Conservation (phyloP, 2,329 filamentous ascomycete species). For the Cercospora nicotianae region DNA sequence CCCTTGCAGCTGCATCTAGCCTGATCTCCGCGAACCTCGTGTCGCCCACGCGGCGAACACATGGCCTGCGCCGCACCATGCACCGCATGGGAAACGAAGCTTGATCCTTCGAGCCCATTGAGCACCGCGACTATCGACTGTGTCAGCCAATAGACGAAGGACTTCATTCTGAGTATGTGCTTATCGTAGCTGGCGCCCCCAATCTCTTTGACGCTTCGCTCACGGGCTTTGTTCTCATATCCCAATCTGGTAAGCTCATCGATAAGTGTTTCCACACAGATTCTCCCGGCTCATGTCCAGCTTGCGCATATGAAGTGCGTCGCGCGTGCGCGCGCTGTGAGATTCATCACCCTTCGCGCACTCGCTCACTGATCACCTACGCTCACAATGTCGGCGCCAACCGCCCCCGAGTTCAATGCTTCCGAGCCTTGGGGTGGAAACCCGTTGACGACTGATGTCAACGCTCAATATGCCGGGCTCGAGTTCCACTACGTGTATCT, state of each 20-base stretch:
- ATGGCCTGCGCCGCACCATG: not conserved
- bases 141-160: not conserved
- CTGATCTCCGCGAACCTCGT: not conserved
- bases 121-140: not conserved
- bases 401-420: slow-evolving; percentile 42
- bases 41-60: not conserved
- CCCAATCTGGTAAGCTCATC: not conserved
- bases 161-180: not conserved
- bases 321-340: not conserved
- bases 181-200: not conserved
- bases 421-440: slow-evolving; percentile 56
- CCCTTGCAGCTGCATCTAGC: not conserved
- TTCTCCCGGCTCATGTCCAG: not conserved
- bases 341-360: not conserved
- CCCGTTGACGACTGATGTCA: slow-evolving; percentile 54
- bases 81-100: not conserved
- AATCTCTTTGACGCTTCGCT: not conserved
- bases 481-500: slow-evolving; percentile 65
- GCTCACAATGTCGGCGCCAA: not conserved
- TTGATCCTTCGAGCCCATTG: not conserved
- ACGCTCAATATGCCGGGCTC: slow-evolving; percentile 58
- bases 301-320: not conserved
- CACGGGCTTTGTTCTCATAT: not conserved
- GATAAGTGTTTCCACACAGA: slow-evolving; percentile 6
- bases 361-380: not conserved